Evolutionary conservation across 164 flowering plant genomes (phyloP), one percentile per base, ranked within the genome.

Genomic region (Taxillus chinensis): DNA sequence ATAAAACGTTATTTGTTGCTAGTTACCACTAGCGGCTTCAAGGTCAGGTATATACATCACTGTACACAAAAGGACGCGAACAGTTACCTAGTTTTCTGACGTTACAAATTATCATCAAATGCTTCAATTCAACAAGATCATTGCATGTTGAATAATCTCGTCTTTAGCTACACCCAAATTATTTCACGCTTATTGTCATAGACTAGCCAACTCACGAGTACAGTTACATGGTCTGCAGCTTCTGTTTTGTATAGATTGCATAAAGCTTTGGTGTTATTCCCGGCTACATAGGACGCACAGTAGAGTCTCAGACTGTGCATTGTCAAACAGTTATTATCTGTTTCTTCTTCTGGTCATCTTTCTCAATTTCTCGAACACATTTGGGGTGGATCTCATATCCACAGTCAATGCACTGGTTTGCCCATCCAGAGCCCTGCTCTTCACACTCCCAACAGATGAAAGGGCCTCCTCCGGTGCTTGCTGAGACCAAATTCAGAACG

Each of bases 311-410:
- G 27, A 27, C 27, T 27, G 27, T 27, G 27, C 2, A 27, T 27
- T 0, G 0, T 27, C 27, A 27, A 52, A 52, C n/a, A 10, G 55
- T 15, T 2, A n/a, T 52, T n/a, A 16, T 52, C 10, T 5, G 10
- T 10, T 15, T 52, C 10, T 15, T n/a, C 52, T 49, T 49, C n/a
- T 10, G 11, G 14, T 8, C 14, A 52, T 52, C 55, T n/a, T 52
- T 10, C 5, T 8, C 55, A n/a, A 15, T 5, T 5, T 15, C 55
- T 5, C 4, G n/a, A 7, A 10, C 55, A 52, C 55, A 52, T 27
- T 52, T 52, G 5, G 55, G 55, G 55, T 52, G 55, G 55, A 52
- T 52, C 55, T 52, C 55, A 15, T 52, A 52, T 52, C 55, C 55
- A 10, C 55, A 52, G 37, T 52, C 55, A 52, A 52, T n/a, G 27